Evolutionary conservation across 2,329 filamentous ascomycete genomes (phyloP), one percentile per base, ranked within the genome.

Genomic region (Pseudovirgaria hyperparasitica): DNA sequence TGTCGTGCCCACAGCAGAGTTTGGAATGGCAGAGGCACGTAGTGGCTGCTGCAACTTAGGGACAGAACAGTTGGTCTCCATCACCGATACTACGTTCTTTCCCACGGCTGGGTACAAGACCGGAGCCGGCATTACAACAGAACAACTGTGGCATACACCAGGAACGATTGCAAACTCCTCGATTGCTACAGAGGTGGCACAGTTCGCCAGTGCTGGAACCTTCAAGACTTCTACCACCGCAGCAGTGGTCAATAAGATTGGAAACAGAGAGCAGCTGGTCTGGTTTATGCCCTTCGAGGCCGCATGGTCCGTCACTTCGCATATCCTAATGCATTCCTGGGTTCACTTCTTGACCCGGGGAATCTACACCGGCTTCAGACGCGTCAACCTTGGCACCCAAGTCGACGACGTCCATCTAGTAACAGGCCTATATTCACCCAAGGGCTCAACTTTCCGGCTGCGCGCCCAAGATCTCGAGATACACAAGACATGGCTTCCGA

Each of bases 321-420:
- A 57, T 41, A 66, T 62, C 38, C 46, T 72, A 18, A 67, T 71
- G 43, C 70, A 74, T 45, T 59, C 67, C 9, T 72, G 65, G 58
- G 70, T 74, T 32, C 62, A 63, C 37, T 73, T 68, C 69, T 45
- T 70, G 18, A 72, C 70, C 3, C 60, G 66, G 27, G 68, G 69
- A 19, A 39, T 72, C 6, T 64, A 67, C 32, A 51, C 62, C 6
- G 67, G 67, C 10, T 62, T 64, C 36, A 62, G 67, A 23, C 60
- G 67, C 32, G 52, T 62, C 22, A 59, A 67, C 35, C 46, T 71
- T 17, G 63, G 55, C 46, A 63, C 65, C 17, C 67, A 72, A 41
- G 61, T 74, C 20, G 70, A 75, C 39, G 70, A 75, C 36, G 64
- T 74, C 46, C 66, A 72, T 35, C 53, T 75, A 4, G 49, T 52